phyloP scores from a whole-genome alignment of 129 eudicot genomes.

The Chrysanthemum makinoi region DNA sequence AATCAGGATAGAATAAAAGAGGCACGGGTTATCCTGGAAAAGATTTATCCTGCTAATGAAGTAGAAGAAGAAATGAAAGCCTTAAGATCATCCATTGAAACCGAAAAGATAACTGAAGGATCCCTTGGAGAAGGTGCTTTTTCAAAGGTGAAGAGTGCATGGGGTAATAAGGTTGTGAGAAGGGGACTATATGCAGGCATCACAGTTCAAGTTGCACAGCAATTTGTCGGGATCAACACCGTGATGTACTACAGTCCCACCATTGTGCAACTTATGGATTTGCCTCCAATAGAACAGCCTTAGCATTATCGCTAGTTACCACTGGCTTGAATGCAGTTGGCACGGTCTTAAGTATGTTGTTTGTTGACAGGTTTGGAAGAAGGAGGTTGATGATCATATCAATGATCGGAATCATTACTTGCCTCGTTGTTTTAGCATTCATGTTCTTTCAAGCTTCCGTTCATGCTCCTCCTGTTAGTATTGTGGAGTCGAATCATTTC shows the following conservation, averaged over 20 bases:
- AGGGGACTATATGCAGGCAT: slow-evolving; percentile 68
- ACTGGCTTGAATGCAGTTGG: slow-evolving; percentile 66
- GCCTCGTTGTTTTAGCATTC: slow-evolving; percentile 42
- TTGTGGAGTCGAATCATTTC: slow-evolving; percentile 42
- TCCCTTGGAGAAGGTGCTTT: slow-evolving; percentile 34
- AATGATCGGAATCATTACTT: slow-evolving; percentile 52
- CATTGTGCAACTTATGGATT: slow-evolving; percentile 57
- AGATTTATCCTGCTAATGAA: slow-evolving; percentile 52
- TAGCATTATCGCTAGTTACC: slow-evolving; percentile 59
- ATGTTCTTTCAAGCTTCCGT: slow-evolving; percentile 42
- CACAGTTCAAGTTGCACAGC: slow-evolving; percentile 71
- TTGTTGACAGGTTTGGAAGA: slow-evolving; percentile 61
- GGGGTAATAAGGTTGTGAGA: slow-evolving; percentile 47
- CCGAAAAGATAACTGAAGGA: slow-evolving; percentile 34
- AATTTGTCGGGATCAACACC: slow-evolving; percentile 64
- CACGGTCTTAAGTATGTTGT: slow-evolving; percentile 54
- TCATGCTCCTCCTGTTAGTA: slow-evolving; percentile 44
- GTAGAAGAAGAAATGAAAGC: slow-evolving; percentile 56
- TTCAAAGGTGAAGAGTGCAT: slow-evolving; percentile 40
- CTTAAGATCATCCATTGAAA: slow-evolving; percentile 39
- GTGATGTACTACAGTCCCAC: slow-evolving; percentile 70
- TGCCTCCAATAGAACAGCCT: slow-evolving; percentile 59
- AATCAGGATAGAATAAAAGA: slow-evolving; percentile 42
- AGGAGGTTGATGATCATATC: slow-evolving; percentile 59
- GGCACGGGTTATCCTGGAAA: slow-evolving; percentile 47